Conservation (phyloP, 140 eudicot genomes). For the Bidens hawaiensis region DNA sequence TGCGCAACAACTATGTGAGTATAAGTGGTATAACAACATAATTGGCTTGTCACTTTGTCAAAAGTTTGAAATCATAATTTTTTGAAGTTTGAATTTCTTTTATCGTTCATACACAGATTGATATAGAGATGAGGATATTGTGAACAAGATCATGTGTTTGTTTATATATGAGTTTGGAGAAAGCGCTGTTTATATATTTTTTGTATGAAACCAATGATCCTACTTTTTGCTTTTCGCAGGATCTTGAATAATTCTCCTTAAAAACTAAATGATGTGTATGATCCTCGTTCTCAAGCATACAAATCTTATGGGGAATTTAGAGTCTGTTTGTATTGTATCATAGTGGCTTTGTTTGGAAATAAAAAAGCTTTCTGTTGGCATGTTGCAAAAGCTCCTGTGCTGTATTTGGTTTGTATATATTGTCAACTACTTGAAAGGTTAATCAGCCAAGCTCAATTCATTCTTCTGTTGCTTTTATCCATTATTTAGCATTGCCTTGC, state of each 20-base stretch:
- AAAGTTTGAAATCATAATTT: neutral
- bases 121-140: neutral
- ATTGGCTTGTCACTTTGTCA: neutral
- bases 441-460: conserved; percentile 10
- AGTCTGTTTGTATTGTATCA: conserved; percentile 11
- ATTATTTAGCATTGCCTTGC: neutral
- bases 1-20: neutral
- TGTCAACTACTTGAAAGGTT: conserved; percentile 16
- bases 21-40: neutral
- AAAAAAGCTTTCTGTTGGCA: conserved; percentile 22
- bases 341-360: conserved; percentile 2
- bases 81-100: no score
- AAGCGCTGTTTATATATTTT: neutral
- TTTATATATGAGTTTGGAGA: neutral
- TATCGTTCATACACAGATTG: neutral
- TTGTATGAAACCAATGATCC: neutral
- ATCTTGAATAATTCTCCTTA: conserved; percentile 17
- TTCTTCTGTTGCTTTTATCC: conserved; percentile 3
- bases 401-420: conserved; percentile 17
- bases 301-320: neutral
- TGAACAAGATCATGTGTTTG: neutral
- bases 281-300: neutral
- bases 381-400: conserved; percentile 24
- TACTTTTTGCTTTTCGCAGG: conserved; percentile 19
- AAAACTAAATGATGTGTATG: neutral